Evolutionary conservation across 768 basidiomycete species (phyloP), one percentile per base, ranked within the genome.

Genomic region (Rhodotorula paludigena): DNA sequence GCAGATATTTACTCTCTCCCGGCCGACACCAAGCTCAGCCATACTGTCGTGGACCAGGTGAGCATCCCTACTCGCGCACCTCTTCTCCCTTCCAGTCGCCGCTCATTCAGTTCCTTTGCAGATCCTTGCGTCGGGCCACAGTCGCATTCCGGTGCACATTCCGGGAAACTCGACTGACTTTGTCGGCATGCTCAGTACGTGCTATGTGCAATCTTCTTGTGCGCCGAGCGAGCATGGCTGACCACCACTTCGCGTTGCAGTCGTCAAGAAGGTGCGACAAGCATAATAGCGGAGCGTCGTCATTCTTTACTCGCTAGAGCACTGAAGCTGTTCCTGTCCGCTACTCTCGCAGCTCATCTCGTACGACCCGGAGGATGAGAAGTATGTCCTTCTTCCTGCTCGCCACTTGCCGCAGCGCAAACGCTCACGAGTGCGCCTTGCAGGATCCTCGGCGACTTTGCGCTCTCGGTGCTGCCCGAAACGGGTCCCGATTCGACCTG

Each of bases 401-500:
- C 21, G 23, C 18, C 28, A 56, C 6, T 2, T 28, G 81, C 14
- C 25, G 2, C 5, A n/a, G n/a, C n/a, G n/a, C n/a, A n/a, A n/a
- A n/a, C 5, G 33, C 48, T 54, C 30, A 59, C 49, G 15, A 23
- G 16, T 30, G 23, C 12, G 18, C 2, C 23, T 8, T 0, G 1
- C 5, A 82, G 86, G 44, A 86, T 88, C 10, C 87, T 93, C 12
- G 86, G 86, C 0, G 79, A 84, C 45, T 90, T 97, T 77, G 80
- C 82, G 4, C 82, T 98, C 1, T 86, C 89, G 0, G 87, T 94
- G 35, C 78, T 98, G 21, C 94, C 94, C 0, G 94, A 98, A 79
- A 92, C 92, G 9, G 81, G 81, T 48, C 90, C 91, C 0, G 83
- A 84, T 16, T 93, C 96, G 76, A 93, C 90, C 74, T 96, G 89